A percentile compares a stretch with the other conserved stretches of the same genome.
Conservation (phyloP, 148 eudicot species). For the Chenopodium suecicum region DNA sequence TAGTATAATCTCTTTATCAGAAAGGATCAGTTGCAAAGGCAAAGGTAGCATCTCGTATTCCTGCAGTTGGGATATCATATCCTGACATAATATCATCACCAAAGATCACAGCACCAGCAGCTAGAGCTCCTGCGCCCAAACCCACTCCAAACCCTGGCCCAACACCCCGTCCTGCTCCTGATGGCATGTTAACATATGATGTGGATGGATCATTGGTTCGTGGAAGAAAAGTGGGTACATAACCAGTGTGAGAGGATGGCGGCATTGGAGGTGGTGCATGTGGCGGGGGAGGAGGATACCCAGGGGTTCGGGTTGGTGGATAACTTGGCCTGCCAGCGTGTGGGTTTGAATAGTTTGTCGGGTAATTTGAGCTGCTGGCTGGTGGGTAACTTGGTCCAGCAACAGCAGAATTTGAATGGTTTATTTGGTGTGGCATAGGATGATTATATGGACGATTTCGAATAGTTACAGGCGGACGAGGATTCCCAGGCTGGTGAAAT, state of each 20-base stretch:
- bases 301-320: slow-evolving; percentile 23
- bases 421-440: slow-evolving; percentile 35
- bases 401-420: slow-evolving; percentile 27
- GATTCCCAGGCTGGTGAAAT: slow-evolving; percentile 27
- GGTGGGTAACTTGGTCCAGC: slow-evolving; percentile 28
- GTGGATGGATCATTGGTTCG: slow-evolving; percentile 30
- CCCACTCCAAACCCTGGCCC: slow-evolving; percentile 72
- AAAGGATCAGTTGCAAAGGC: slow-evolving; percentile 51
- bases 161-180: slow-evolving; percentile 35
- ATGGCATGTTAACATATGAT: slow-evolving; percentile 59
- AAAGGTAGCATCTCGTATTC: slow-evolving; percentile 39
- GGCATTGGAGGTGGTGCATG: slow-evolving; percentile 43
- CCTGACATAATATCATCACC: slow-evolving; percentile 77
- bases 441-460: slow-evolving; percentile 18
- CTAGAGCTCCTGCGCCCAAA: slow-evolving; percentile 74
- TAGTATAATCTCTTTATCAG: slow-evolving; percentile 27
- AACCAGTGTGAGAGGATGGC: slow-evolving; percentile 51
- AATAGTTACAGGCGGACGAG: slow-evolving; percentile 21
- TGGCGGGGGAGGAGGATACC: slow-evolving; percentile 39
- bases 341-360: slow-evolving; percentile 33
- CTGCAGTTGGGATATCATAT: slow-evolving; percentile 43
- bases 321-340: slow-evolving; percentile 29
- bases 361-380: slow-evolving; percentile 20
- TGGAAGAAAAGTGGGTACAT: slow-evolving; percentile 45
- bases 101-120: slow-evolving; percentile 75